Evolutionary conservation across 768 basidiomycete genomes (phyloP).

Genomic region (Hygrocybe punicea): DNA sequence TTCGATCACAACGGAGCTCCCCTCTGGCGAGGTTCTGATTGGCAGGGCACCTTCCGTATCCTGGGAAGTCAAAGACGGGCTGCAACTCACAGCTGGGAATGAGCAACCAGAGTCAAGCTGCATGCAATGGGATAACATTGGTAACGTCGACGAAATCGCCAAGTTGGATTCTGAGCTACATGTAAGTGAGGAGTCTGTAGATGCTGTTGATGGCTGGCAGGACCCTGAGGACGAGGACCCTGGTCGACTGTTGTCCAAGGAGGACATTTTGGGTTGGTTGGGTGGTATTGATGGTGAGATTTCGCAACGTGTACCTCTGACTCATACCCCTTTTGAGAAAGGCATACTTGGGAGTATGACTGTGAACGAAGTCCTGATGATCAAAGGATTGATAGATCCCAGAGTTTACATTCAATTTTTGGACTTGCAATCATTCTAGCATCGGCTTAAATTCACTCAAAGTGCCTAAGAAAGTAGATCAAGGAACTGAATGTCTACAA

Average conservation of each 20-base stretch:
- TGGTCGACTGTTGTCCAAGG: not conserved
- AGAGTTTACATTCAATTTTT: conserved; percentile 9
- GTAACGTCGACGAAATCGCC: not conserved
- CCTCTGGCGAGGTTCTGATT: not conserved
- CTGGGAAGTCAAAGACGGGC: not conserved
- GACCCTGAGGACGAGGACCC: not conserved
- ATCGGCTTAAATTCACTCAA: too few species aligned
- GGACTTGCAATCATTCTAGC: not conserved
- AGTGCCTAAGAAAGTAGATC: too few species aligned
- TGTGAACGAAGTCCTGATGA: conserved; percentile 13
- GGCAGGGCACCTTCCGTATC: not conserved
- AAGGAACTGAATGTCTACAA: not conserved
- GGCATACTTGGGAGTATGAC: conserved; percentile 10
- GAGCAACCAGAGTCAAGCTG: not conserved
- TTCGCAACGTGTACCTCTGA: not conserved
- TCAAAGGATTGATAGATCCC: conserved; percentile 14
- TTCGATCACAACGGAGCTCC: not conserved
- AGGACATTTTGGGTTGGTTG: not conserved
- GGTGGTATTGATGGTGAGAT: not conserved
- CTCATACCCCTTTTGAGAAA: not conserved
- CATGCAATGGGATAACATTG: not conserved
- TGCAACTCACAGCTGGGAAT: not conserved
- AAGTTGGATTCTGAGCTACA: not conserved
- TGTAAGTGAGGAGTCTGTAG: not conserved
- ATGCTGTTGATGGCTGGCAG: not conserved